Conservation (phyloP, 306 rosid genomes). For the Vicia sativa region DNA sequence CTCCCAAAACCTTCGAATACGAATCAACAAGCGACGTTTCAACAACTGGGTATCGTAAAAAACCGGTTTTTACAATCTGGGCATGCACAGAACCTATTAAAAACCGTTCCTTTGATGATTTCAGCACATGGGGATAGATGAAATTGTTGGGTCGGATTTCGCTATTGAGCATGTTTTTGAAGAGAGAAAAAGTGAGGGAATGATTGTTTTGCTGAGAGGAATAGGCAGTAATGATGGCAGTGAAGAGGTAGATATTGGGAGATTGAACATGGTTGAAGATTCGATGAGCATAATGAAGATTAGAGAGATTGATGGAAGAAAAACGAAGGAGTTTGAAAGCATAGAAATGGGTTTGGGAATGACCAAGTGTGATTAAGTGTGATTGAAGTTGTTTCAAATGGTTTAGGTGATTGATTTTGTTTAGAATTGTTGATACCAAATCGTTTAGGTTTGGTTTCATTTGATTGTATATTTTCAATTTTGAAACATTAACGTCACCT, state of each 20-base stretch:
- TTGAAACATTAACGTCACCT: too few species aligned
- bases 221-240: conserved; percentile 75
- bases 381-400: conserved; percentile 77
- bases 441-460: conserved; percentile 44
- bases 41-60: conserved; percentile 60
- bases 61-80: conserved; percentile 66
- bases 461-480: not conserved
- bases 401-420: conserved; percentile 51
- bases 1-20: conserved; percentile 44
- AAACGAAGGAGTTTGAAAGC: conserved; percentile 79
- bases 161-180: conserved; percentile 53
- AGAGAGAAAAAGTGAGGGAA: conserved; percentile 44
- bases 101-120: conserved; percentile 42
- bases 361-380: conserved; percentile 55
- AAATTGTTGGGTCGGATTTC: conserved; percentile 52
- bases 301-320: conserved; percentile 52
- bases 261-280: conserved; percentile 55
- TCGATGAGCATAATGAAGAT: conserved; percentile 60
- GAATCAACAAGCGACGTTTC: conserved; percentile 66
- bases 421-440: conserved; percentile 44
- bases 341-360: conserved; percentile 67
- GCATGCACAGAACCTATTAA: conserved; percentile 50
- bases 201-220: conserved; percentile 49
- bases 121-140: conserved; percentile 66
- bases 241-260: conserved; percentile 64